A percentile compares a stretch with the other conserved stretches of the same genome.
Conservation (phyloP, 352 stramenopile species). For the Pythium insidiosum region DNA sequence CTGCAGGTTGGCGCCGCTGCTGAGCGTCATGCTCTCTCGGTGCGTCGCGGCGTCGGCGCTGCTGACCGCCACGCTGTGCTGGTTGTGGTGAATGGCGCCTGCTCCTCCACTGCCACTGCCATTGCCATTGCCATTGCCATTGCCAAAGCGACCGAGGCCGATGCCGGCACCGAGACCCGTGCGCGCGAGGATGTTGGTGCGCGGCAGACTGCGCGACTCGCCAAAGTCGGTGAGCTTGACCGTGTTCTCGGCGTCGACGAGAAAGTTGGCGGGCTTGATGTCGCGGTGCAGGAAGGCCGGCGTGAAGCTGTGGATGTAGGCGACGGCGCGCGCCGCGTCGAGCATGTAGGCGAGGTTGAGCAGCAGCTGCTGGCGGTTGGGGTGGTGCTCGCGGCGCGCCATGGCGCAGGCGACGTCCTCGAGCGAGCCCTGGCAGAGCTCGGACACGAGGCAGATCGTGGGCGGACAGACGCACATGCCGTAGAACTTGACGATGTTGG, state of each 20-base stretch:
- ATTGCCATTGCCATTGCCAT: neutral
- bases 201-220: constrained; percentile 43
- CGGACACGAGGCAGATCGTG: constrained; percentile 64
- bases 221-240: constrained; percentile 72
- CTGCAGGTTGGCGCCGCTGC: constrained; percentile 21
- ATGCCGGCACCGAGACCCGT: neutral
- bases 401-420: constrained; percentile 41
- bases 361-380: constrained; percentile 48
- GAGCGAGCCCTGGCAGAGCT: constrained; percentile 55
- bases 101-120: no score
- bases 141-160: constrained; percentile 3
- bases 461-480: constrained; percentile 75
- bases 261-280: constrained; percentile 72
- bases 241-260: constrained; percentile 41
- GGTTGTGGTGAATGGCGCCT: no score
- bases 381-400: constrained; percentile 18
- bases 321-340: constrained; percentile 43
- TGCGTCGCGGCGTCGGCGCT: neutral
- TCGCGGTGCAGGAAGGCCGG: constrained; percentile 69
- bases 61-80: neutral
- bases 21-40: constrained; percentile 15
- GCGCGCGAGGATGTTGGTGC: constrained; percentile 24
- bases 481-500: constrained; percentile 81
- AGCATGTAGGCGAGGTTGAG: constrained; percentile 11
- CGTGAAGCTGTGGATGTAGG: constrained; percentile 70